Base-by-base conservation (phyloP, 768 basidiomycete genomes). In the Hortiboletus flavorubellus region DNA sequence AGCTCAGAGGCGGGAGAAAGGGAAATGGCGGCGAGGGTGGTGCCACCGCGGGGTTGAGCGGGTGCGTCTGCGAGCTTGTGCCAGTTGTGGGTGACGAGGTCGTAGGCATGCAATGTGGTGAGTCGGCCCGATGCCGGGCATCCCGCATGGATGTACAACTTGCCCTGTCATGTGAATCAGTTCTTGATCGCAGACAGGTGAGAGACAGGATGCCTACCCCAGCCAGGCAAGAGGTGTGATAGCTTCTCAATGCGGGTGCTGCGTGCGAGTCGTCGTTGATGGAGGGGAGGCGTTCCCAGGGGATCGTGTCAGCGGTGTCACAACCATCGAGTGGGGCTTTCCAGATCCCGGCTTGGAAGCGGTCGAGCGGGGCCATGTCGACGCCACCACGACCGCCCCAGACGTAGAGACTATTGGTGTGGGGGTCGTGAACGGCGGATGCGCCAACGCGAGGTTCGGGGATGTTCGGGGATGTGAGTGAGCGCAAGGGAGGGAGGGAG, bases 301-400 rank as follows among this genome's bases (percentile, higher is more conserved):
- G 26, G 26, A 26, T 26, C 5, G 55, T 39, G 8, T 37, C 39
- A 0, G 47, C 34, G 18, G 52, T 9, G 21, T 51, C 42, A 12
- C 46, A 45, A 43, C 45, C 46, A 23, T 56, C 54, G 18, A 68
- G 47, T 5, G 55, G 41, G 38, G 61, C 68, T 11, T 26, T 26
- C 26, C 26, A 26, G 26, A 26, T 26, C 3, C 26, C 26, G 5
- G 26, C 26, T 26, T 26, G 26, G 26, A 26, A 26, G 26, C 23
- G 51, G 9, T 63, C 61, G 16, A 78, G 63, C 4, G 75, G 75
- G 1, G 68, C 64, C 75, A 74, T 73, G 26, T 71, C 69, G 15
- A 64, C 59, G 2, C 76, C 78, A 2, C 76, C 76, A 16, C 79
- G 70, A 4, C 79, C 78, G 4, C 78, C 78, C 73, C 78, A 81